Base-by-base conservation (phyloP, 768 basidiomycete genomes). In the Xanthoconium stramineum region DNA sequence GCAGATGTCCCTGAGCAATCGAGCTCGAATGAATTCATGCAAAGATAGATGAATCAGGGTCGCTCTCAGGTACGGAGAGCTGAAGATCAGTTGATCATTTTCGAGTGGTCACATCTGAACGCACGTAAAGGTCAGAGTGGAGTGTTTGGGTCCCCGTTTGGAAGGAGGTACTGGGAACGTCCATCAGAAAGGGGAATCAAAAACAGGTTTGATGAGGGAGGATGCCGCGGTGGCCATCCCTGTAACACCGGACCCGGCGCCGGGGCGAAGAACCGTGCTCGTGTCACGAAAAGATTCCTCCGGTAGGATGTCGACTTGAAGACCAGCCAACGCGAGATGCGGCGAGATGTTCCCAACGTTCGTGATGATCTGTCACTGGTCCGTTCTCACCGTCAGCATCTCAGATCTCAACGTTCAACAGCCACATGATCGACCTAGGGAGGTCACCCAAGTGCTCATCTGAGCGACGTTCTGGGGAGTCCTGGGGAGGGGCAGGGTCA, bases 41-140 rank as follows among this genome's bases (percentile, higher is more conserved):
- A 49, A 9, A 11, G 17, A 30, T 45, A 49, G 57, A 64, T 69
- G 59, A 64, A 58, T 62, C 67, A 67, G 66, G 67, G 67, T 62
- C 67, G 51, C 24, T 19, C 19, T 58, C 67, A 59, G 65, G 62
- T 60, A 64, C 65, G 30, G 28, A 38, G 17, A 40, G 7, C 24
- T 45, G 50, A 58, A 58, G 58, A 66, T 67, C 56, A 56, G 45
- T 47, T 30, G 37, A 66, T 64, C 60, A 56, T 24, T 28, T 30
- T 8, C 9, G 39, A 13, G 39, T 9, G 19, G 2, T 51, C 40
- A 24, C 40, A 24, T 32, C 14, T 33, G 10, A 24, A 17, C 6
- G 15, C 10, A 53, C 40, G 51, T 50, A 51, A 52, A 49, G 4
- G 38, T 9, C 43, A n/a, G 20, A 38, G 39, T 40, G 39, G 50